phyloP scores from a whole-genome alignment of 805 yeast genomes.

The Starmerella etchellsii region DNA sequence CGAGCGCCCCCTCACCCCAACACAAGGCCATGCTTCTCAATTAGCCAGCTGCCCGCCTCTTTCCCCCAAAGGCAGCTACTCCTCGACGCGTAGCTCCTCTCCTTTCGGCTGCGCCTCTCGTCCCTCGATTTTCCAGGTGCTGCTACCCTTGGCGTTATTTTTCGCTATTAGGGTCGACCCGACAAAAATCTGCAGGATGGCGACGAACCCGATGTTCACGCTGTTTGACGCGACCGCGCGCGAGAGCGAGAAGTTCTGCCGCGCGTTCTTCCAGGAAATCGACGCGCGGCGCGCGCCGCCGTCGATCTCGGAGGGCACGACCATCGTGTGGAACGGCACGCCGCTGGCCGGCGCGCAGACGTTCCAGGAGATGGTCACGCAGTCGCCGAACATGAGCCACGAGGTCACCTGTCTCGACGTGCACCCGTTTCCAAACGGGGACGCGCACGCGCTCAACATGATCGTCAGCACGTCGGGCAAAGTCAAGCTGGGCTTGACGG shows the following conservation, averaged over 20 bases:
- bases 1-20: too few species aligned
- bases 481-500: conserved; percentile 26
- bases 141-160: too few species aligned
- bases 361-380: conserved; percentile 25
- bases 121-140: too few species aligned
- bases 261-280: conserved; percentile 26
- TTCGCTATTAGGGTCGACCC: background rate
- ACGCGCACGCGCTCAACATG: conserved; percentile 20
- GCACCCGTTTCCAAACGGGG: conserved; percentile 28
- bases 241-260: conserved; percentile 21
- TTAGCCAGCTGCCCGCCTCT: too few species aligned
- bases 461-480: conserved; percentile 27
- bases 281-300: conserved; percentile 25
- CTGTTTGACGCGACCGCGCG: conserved; percentile 19
- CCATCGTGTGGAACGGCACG: conserved; percentile 33
- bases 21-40: too few species aligned
- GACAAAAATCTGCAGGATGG: background rate
- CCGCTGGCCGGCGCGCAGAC: conserved; percentile 31
- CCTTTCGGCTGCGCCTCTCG: too few species aligned
- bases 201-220: conserved; percentile 3
- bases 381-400: conserved; percentile 29
- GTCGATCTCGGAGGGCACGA: conserved; percentile 24
- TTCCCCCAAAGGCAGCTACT: too few species aligned
- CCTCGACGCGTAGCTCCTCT: too few species aligned
- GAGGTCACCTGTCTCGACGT: conserved; percentile 28